A percentile compares a stretch with the other conserved stretches of the same genome.
phyloP scores from a whole-genome alignment of 1,139 yeast genomes.

The Scheffersomyces segobiensis region DNA sequence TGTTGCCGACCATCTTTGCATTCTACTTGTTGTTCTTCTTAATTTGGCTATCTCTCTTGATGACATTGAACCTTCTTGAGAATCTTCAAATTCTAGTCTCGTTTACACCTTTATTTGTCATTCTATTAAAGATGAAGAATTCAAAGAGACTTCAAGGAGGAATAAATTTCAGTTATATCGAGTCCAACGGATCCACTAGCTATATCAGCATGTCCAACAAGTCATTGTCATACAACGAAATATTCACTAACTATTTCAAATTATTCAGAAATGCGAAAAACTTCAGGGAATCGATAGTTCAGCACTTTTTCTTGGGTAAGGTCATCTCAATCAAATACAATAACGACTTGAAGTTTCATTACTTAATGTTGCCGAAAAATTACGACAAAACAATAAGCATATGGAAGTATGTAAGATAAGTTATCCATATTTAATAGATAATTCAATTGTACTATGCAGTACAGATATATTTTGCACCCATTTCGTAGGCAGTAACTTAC shows the following conservation, averaged over 20 bases:
- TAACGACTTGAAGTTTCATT: constrained; percentile 34
- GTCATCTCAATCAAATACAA: constrained; percentile 31
- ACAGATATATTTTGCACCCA: neutral
- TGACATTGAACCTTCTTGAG: constrained; percentile 56
- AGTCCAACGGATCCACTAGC: constrained; percentile 17
- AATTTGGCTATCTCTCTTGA: constrained; percentile 53
- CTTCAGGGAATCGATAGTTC: constrained; percentile 27
- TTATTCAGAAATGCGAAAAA: constrained; percentile 34
- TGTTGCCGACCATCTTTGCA: constrained; percentile 85
- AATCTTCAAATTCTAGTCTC: constrained; percentile 65
- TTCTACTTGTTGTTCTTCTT: constrained; percentile 77
- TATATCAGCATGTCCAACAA: constrained; percentile 38
- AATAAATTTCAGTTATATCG: constrained; percentile 43
- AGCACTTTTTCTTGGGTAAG: constrained; percentile 33
- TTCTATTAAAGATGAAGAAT: constrained; percentile 77
- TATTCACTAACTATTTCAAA: constrained; percentile 35
- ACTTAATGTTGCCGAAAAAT: constrained; percentile 45
- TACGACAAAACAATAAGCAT: constrained; percentile 30
- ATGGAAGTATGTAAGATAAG: constrained; percentile 23
- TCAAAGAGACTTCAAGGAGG: constrained; percentile 92
- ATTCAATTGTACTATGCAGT: neutral
- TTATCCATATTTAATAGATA: neutral
- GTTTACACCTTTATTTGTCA: constrained; percentile 83
- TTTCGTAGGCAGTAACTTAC: neutral
- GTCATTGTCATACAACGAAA: constrained; percentile 39